These are phyloP conservation scores for Nannochloropsis gaditana DNA, from an alignment of 108 stramenopile genomes.

Conservation along the genomic window DNA sequence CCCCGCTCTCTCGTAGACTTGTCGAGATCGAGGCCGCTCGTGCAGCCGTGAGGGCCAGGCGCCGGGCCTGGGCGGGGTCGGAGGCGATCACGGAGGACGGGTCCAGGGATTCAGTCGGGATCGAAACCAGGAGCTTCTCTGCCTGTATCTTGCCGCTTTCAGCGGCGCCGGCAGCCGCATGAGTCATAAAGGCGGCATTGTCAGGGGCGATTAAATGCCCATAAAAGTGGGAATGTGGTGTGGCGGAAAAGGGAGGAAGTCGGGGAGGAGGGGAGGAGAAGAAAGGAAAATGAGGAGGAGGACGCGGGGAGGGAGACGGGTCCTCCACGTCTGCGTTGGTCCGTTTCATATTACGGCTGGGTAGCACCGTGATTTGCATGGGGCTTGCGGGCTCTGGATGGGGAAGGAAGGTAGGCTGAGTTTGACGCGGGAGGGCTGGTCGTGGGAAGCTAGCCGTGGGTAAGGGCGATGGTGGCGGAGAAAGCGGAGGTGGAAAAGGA, in stretches of 20 bases:
- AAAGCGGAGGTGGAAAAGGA: neutral
- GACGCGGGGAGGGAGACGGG: too few relatives aligned
- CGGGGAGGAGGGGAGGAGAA: neutral
- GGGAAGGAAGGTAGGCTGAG: too few relatives aligned
- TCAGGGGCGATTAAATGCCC: too few relatives aligned
- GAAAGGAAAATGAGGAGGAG: neutral
- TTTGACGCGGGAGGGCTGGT: too few relatives aligned
- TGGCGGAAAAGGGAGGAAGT: neutral
- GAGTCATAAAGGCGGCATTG: neutral
- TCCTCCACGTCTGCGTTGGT: too few relatives aligned
- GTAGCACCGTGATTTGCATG: too few relatives aligned
- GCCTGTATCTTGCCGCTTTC: constrained; percentile 8
- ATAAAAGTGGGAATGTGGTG: neutral
- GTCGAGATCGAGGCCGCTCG: neutral
- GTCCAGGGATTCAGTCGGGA: neutral
- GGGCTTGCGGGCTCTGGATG: too few relatives aligned
- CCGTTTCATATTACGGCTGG: too few relatives aligned
- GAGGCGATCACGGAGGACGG: neutral
- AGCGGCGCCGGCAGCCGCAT: neutral
- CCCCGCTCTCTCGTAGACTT: neutral
- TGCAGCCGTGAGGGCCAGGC: neutral
- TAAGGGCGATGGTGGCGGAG: too few relatives aligned
- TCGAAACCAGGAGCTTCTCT: neutral
- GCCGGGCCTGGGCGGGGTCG: neutral
- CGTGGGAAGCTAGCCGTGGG: too few relatives aligned